phyloP scores from a whole-genome alignment of 208 protist species.

The Crithidia expoeki region DNA sequence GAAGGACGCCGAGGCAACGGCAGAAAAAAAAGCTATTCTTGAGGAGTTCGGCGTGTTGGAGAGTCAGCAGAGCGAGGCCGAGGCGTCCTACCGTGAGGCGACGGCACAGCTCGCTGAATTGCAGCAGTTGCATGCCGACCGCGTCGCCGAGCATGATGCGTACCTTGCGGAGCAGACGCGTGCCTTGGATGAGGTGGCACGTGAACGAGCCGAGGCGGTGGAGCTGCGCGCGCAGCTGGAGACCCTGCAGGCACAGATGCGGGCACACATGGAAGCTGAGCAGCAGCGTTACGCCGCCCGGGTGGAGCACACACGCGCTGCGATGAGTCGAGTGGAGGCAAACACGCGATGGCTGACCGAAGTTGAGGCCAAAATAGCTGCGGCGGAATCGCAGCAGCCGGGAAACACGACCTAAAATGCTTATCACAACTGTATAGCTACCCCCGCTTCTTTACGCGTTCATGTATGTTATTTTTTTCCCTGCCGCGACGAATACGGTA shows the following conservation, averaged over 20 bases:
- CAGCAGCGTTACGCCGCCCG: conserved; percentile 17
- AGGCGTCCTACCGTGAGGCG: conserved; percentile 13
- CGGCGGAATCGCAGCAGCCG: neutral
- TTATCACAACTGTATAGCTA: too few relatives aligned
- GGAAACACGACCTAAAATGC: neutral
- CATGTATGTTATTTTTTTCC: neutral
- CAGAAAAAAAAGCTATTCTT: conserved; percentile 19
- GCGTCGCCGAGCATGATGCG: conserved; percentile 15
- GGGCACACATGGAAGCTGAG: conserved; percentile 23
- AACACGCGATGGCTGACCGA: conserved; percentile 15
- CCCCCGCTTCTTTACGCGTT: neutral
- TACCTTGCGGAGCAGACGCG: conserved; percentile 17
- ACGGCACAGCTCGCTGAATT: conserved; percentile 17
- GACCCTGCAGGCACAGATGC: conserved; percentile 26
- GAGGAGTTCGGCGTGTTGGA: conserved; percentile 22
- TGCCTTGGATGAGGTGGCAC: conserved; percentile 17
- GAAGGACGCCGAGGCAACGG: conserved; percentile 2
- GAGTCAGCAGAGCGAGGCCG: conserved; percentile 21
- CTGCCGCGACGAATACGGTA: too few relatives aligned
- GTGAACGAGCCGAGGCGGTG: conserved; percentile 19
- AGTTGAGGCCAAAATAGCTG: conserved; percentile 19
- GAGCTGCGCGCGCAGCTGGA: conserved; percentile 23
- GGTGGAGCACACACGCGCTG: conserved; percentile 8
- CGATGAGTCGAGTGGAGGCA: conserved; percentile 1
- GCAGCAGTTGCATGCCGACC: conserved; percentile 8